Base-by-base conservation (phyloP, 495 filamentous ascomycete genomes). In the Choiromyces venosus region DNA sequence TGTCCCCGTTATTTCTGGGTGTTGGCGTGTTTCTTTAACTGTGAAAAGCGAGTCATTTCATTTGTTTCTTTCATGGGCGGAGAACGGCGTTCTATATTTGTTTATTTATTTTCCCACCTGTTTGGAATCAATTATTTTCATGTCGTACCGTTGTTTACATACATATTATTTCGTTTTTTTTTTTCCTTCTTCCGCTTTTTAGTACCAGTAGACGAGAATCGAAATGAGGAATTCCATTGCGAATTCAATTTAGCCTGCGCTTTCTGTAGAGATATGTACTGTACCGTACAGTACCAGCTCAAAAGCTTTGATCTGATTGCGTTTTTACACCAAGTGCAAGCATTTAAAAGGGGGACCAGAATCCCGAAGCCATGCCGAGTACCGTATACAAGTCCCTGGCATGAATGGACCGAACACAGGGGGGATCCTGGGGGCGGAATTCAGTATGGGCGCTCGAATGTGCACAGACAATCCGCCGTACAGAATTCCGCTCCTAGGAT, bases 11-110 rank as follows among this genome's bases (percentile, higher is more conserved):
- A 61, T 61, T 4, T 61, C 16, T 33, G 25, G 25, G 52, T 33
- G 25, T 4, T 7, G 52, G 52, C 33, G 38, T 68, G 16, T 52
- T 67, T 36, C 46, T 42, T 38, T n/a, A 21, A n/a, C 37, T 69
- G 74, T 56, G 39, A 67, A 33, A 77, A 72, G 66, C 37, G 33
- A 46, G 36, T 33, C 71, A 12, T 68, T 66, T 76, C 52, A 33
- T 68, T 37, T 29, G 19, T 40, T 52, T 69, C 37, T 72, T 74
- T 66, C 39, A 70, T 61, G 65, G 64, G 52, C 40, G 40, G 69
- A 75, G 71, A 40, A 69, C 42, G 39, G 70, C 71, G 14, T 46
- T 67, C 29, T 29, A 65, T 66, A 37, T 25, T 29, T 37, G 56
- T 38, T 18, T 36, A 16, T 71, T 42, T 73, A 65, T 74, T 18